Evolutionary conservation across 305 asterid species (phyloP).

Genomic region (Fraxinus sp.): DNA sequence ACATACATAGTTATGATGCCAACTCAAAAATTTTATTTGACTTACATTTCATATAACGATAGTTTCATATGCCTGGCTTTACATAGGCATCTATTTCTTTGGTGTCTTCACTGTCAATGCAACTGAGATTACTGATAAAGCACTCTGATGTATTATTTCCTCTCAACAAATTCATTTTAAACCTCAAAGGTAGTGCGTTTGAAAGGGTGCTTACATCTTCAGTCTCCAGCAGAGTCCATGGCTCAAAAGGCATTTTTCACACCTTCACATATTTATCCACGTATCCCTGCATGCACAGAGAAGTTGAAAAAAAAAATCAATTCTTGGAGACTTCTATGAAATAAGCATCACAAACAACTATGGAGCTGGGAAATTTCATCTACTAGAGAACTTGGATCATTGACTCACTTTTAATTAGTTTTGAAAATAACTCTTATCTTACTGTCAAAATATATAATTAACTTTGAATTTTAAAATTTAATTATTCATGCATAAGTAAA

Average conservation of each 20-base stretch:
- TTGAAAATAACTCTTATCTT: not conserved
- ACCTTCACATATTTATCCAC: slow-evolving; percentile 88
- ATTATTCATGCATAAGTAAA: not conserved
- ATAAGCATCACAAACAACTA: not conserved
- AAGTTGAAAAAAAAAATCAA: not conserved
- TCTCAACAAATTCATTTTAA: slow-evolving; percentile 2
- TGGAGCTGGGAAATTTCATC: not conserved
- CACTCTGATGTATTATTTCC: slow-evolving; percentile 15
- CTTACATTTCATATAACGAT: slow-evolving; percentile 34
- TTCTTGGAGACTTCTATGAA: not conserved
- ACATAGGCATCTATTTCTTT: slow-evolving; percentile 21
- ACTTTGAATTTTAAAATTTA: not conserved
- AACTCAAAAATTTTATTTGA: slow-evolving; percentile 24
- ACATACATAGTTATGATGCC: slow-evolving; percentile 26
- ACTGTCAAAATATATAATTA: not conserved
- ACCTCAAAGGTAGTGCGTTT: slow-evolving; percentile 15
- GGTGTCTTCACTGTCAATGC: slow-evolving; percentile 15
- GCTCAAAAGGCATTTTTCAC: slow-evolving; percentile 32
- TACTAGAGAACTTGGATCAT: not conserved
- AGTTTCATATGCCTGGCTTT: slow-evolving; percentile 22
- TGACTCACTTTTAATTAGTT: not conserved
- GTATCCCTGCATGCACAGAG: slow-evolving; percentile 78
- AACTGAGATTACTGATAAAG: slow-evolving; percentile 14
- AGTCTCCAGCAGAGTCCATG: slow-evolving; percentile 21
- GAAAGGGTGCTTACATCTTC: slow-evolving; percentile 18